Evolutionary conservation across 2,329 filamentous ascomycete species (phyloP), one percentile per base, ranked within the genome.

Genomic region (Cladosporium sp.): DNA sequence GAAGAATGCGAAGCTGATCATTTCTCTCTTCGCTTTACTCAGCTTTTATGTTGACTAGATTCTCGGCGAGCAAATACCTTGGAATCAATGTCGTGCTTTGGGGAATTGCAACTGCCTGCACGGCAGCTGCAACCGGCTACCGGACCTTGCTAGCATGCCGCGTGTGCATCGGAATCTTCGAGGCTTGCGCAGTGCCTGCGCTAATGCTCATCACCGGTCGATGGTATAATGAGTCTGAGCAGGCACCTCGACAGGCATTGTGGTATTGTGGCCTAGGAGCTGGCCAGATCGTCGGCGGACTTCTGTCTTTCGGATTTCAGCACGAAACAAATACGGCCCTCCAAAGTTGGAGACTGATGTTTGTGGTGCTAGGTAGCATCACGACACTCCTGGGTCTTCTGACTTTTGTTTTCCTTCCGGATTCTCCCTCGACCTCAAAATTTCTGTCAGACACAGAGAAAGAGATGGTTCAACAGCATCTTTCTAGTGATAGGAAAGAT

Each of bases 221-320:
- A 71, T 88, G 84, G 84, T 88, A 87, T 64, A 80, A 78, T 51
- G 75, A 82, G 24, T 77, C 84, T 47, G 83, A 80, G 77, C 3
- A 58, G 47, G 51, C 54, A 9, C 43, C 54, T 15, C 49, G 56
- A 8, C 55, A 53, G 42, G 47, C 47, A 13, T 37, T 54, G 34
- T 70, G 69, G 70, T 84, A 85, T 64, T 86, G 85, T 80, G 88
- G 87, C 81, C 87, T 87, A 62, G 85, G 85, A 2, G 76, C 73
- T 1, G 84, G 88, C 60, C 84, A 87, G 61, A 83, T 88, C 39
- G 79, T 86, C 3, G 84, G 85, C 24, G 84, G 84, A 4, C 74
- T 88, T 1, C 71, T 87, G 1, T 84, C 84, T 1, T 80, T 78
- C 54, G 74, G 59, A 38, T 67, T 70, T 55, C 61, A 63, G 37